A percentile compares a stretch with the other conserved stretches of the same genome.
phyloP scores from a whole-genome alignment of 2,329 filamentous ascomycete species.

The Pseudogymnoascus sp. region DNA sequence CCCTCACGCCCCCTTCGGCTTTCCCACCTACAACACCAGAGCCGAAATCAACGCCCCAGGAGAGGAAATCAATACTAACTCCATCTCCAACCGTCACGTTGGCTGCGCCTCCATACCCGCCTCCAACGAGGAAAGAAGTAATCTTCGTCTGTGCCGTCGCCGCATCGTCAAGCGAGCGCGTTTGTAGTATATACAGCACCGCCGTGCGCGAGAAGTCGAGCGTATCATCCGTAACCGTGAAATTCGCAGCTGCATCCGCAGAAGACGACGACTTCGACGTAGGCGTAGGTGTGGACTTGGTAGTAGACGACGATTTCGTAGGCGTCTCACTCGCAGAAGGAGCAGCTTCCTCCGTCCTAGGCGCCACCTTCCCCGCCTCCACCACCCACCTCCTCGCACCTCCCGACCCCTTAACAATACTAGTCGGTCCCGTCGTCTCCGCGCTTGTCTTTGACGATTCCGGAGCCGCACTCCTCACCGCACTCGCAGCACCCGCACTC shows the following conservation, averaged over 20 bases:
- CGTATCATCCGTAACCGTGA: slow-evolving; percentile 45
- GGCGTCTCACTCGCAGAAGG: not conserved
- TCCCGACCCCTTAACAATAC: slow-evolving; percentile 8
- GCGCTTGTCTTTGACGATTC: slow-evolving; percentile 9
- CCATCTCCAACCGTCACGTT: slow-evolving; percentile 13
- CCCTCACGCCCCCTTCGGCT: slow-evolving; percentile 29
- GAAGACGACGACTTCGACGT: slow-evolving; percentile 12
- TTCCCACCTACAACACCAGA: slow-evolving; percentile 10
- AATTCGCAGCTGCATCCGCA: slow-evolving; percentile 27
- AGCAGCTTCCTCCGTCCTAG: not conserved
- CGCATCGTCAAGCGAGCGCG: slow-evolving; percentile 42
- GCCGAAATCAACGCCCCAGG: not conserved
- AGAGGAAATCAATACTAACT: not conserved
- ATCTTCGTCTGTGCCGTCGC: slow-evolving; percentile 45
- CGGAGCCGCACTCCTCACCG: slow-evolving; percentile 14
- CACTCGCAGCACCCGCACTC: slow-evolving; percentile 15
- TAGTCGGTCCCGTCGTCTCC: slow-evolving; percentile 10
- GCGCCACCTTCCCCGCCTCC: not conserved
- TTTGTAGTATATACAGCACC: slow-evolving; percentile 54
- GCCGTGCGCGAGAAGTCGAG: slow-evolving; percentile 57
- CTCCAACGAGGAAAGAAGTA: slow-evolving; percentile 44
- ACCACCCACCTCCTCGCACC: not conserved
- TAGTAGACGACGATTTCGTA: not conserved
- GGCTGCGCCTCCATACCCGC: slow-evolving; percentile 9
- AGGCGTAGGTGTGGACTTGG: slow-evolving; percentile 10